Conservation (phyloP, 2,329 filamentous ascomycete genomes). For the Penicillium sp. region DNA sequence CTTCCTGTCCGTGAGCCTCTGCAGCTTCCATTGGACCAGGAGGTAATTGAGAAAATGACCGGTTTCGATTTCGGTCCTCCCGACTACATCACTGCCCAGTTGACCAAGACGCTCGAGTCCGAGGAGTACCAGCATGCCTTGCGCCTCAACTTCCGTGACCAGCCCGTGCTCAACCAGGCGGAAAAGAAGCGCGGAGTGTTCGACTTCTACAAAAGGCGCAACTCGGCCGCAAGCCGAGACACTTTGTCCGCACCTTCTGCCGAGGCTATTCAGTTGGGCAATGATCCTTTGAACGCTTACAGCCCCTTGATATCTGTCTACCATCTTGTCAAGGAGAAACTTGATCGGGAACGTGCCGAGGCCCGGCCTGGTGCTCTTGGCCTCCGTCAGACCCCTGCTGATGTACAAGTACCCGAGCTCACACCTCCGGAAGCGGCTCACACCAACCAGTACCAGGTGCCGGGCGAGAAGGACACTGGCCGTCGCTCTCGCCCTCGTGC, state of each 20-base stretch:
- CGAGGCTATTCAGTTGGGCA: conserved; percentile 78
- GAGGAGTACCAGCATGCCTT: conserved; percentile 90
- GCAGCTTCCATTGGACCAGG: conserved; percentile 77
- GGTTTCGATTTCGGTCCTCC: conserved; percentile 95
- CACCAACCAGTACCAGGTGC: conserved; percentile 89
- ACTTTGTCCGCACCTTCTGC: conserved; percentile 80
- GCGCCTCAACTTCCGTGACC: conserved; percentile 68
- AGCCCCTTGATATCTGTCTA: conserved; percentile 92
- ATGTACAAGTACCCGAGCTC: conserved; percentile 72
- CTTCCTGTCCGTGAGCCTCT: conserved; percentile 81
- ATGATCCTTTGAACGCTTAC: conserved; percentile 89
- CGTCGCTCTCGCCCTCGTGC: conserved; percentile 81
- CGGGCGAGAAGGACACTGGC: conserved; percentile 83
- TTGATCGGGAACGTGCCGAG: conserved; percentile 71
- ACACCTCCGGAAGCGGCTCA: conserved; percentile 81
- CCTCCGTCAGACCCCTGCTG: conserved; percentile 59
- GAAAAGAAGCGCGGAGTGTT: conserved; percentile 91
- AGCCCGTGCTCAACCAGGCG: conserved; percentile 59
- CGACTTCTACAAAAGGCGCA: conserved; percentile 94
- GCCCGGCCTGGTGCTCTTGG: conserved; percentile 61
- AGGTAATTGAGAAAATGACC: conserved; percentile 90
- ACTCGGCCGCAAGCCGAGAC: conserved; percentile 80
- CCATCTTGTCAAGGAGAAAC: conserved; percentile 93
- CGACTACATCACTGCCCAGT: conserved; percentile 77
- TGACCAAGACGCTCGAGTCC: conserved; percentile 84